Percentiles rank a stretch among this genome's conserved stretches.
Conservation (phyloP, 2,329 filamentous ascomycete genomes). For the Sclerotinia glacialis region DNA sequence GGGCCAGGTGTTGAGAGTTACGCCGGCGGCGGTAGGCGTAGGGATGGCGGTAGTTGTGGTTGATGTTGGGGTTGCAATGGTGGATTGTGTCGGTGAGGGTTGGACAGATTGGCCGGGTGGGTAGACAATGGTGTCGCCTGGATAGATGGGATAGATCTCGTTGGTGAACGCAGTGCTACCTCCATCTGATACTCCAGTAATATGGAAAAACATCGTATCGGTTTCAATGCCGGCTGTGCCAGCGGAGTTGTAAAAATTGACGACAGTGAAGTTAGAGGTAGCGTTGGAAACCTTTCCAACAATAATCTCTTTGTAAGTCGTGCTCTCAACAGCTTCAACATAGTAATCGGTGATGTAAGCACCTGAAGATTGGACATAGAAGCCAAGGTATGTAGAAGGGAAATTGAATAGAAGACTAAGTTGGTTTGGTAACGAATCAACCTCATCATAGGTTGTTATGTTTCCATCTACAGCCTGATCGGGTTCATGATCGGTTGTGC, state of each 20-base stretch:
- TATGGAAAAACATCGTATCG: neutral
- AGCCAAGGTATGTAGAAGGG: neutral
- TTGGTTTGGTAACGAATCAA: neutral
- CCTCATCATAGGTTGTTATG: neutral
- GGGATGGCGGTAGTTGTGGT: neutral
- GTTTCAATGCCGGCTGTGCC: neutral
- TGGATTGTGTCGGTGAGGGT: neutral
- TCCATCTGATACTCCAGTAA: constrained; percentile 3
- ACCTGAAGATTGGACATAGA: constrained; percentile 11
- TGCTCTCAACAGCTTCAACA: constrained; percentile 3
- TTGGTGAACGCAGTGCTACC: neutral
- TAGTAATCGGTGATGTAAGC: constrained; percentile 14
- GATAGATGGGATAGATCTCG: constrained; percentile 12
- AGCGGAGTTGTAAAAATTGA: constrained; percentile 1
- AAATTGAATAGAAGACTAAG: neutral
- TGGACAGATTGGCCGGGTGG: neutral
- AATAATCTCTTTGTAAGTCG: neutral
- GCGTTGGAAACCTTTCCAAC: constrained; percentile 6
- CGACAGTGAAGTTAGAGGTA: constrained; percentile 9
- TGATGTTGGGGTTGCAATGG: neutral
- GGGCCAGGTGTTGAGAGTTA: constrained; percentile 1
- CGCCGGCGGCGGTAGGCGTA: neutral
- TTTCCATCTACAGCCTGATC: neutral
- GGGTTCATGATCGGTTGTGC: neutral
- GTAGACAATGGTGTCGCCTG: constrained; percentile 4